Base-by-base conservation (phyloP, 148 eudicot genomes). In the Rheum nobile region DNA sequence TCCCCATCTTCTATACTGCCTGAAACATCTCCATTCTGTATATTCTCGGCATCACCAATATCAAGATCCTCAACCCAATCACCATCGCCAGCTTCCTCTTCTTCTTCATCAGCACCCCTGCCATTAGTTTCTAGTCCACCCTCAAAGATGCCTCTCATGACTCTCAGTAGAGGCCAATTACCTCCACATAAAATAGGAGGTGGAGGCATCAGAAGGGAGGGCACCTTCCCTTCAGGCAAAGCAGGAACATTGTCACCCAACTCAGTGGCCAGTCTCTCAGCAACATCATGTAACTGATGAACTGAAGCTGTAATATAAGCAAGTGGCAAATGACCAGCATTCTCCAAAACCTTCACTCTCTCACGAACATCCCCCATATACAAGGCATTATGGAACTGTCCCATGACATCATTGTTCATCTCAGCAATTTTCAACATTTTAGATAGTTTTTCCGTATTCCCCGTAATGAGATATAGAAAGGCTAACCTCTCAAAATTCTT, bases 401-500 rank as follows among this genome's bases (percentile, higher is more conserved):
- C 91, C 91, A 87, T 87, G 34, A 90, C 81, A 54, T 90, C 90
- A 65, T 86, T 86, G 67, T 87, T 90, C 1, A 86, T 87, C 79
- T 88, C 87, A 72, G 85, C 87, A 77, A 84, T 84, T 73, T 82
- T 84, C 76, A 82, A 69, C 87, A 84, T 84, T 76, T 90, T 90
- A 71, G 82, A 46, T 24, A 87, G 46, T 59, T 87, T 90, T 29
- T 90, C 95, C 69, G 83, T 79, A 75, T 90, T 90, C 48, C 95
- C 95, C 72, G 91, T 90, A 26, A 90, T 78, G 3, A 90, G 86
- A 73, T 90, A 90, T 24, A 87, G 91, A 77, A 90, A 90, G 50
- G 95, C 86, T 22, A 90, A 67, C 83, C 95, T 84, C 79, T 86
- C 96, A 57, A 90, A 88, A 77, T 90, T 90, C 77, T 90, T 90